Conservation (phyloP, 106 monocot genomes). For the Apostasia shenzhenica region DNA sequence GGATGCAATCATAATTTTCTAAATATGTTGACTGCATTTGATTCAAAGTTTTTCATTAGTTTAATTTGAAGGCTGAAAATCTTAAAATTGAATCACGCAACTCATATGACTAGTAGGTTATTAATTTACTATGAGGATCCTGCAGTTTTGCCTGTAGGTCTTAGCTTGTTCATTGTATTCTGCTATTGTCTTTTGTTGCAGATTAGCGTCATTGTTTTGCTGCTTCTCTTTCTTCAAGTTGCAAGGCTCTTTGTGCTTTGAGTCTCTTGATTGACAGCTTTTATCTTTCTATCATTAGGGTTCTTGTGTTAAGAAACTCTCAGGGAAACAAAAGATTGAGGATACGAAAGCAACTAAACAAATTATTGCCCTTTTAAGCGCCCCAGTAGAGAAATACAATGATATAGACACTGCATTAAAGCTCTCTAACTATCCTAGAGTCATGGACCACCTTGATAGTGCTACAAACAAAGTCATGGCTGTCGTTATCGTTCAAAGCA, state of each 20-base stretch:
- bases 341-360: constrained; percentile 84
- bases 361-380: constrained; percentile 90
- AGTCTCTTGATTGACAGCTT: background rate
- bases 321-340: constrained; percentile 77
- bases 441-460: constrained; percentile 93
- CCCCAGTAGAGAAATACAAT: constrained; percentile 92
- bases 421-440: constrained; percentile 82
- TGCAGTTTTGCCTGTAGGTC: no score
- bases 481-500: constrained; percentile 90
- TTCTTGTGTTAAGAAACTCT: constrained; percentile 85
- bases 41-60: no score
- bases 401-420: constrained; percentile 86
- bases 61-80: no score
- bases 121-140: no score
- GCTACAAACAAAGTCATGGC: constrained; percentile 87
- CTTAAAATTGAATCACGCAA: no score
- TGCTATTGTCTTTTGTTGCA: no score
- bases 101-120: no score
- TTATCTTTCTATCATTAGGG: constrained; percentile 31
- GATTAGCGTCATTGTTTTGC: no score
- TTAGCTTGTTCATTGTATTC: no score
- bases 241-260: background rate
- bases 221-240: no score
- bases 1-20: no score
- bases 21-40: no score